Percentiles rank a stretch among this genome's conserved stretches.
phyloP scores from a whole-genome alignment of 805 yeast species.

The Candida maltosa region DNA sequence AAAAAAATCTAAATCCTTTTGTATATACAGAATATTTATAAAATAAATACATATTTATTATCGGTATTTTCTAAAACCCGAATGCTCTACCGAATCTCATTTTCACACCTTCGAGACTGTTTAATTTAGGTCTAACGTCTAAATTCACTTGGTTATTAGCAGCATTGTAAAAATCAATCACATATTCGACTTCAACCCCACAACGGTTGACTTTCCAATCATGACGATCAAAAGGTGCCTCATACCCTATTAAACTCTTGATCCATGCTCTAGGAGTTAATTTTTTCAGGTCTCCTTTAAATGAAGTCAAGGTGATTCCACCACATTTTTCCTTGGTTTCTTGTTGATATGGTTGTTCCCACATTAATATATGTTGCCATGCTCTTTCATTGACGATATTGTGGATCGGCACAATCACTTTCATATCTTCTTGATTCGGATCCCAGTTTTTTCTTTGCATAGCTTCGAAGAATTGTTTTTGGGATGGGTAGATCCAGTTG shows the following conservation, averaged over 20 bases:
- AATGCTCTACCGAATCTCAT: conserved; percentile 64
- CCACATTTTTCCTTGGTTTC: conserved; percentile 57
- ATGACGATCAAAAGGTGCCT: conserved; percentile 90
- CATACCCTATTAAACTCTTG: conserved; percentile 63
- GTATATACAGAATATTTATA: neutral
- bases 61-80: conserved; percentile 3
- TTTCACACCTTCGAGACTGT: conserved; percentile 74
- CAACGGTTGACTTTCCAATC: conserved; percentile 91
- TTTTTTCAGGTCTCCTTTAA: conserved; percentile 84
- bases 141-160: conserved; percentile 59
- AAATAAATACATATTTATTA: conserved; percentile 3
- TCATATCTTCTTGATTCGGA: conserved; percentile 81
- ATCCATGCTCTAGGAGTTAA: conserved; percentile 82
- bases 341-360: conserved; percentile 69
- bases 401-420: conserved; percentile 88
- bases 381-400: conserved; percentile 91
- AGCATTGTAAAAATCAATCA: conserved; percentile 79
- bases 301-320: conserved; percentile 78
- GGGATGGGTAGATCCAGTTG: conserved; percentile 95
- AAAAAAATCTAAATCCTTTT: neutral
- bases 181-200: conserved; percentile 81
- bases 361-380: conserved; percentile 76
- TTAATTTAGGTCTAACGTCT: conserved; percentile 91
- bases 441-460: conserved; percentile 89
- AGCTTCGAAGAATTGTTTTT: conserved; percentile 90